Evolutionary conservation across 805 yeast species (phyloP).

Genomic region (Wickerhamomyces rabaulensis): DNA sequence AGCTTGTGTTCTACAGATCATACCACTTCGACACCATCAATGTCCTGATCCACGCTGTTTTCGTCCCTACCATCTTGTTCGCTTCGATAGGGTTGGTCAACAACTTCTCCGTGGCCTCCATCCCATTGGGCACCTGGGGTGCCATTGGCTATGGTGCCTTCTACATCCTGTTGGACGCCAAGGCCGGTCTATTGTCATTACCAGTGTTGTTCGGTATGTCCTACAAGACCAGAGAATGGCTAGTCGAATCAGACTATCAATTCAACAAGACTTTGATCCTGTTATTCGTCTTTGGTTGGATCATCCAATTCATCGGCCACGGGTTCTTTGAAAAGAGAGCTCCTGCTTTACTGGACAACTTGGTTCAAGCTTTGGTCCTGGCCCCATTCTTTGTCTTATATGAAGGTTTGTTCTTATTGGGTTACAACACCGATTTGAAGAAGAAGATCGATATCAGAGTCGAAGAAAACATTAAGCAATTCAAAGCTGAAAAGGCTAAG

Average conservation of each 20-base stretch:
- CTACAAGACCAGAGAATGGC: constrained; percentile 21
- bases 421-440: constrained; percentile 47
- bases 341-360: constrained; percentile 83
- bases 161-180: constrained; percentile 53
- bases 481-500: constrained; percentile 8
- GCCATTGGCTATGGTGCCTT: constrained; percentile 48
- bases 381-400: constrained; percentile 89
- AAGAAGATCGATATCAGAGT: constrained; percentile 29
- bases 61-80: constrained; percentile 73
- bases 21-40: constrained; percentile 53
- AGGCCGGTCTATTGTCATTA: constrained; percentile 42
- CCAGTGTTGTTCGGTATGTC: constrained; percentile 30
- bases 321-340: constrained; percentile 73
- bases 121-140: constrained; percentile 43
- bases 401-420: constrained; percentile 68
- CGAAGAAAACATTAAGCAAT: constrained; percentile 24
- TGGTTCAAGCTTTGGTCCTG: constrained; percentile 77
- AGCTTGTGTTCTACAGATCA: constrained; percentile 56
- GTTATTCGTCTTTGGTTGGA: constrained; percentile 61
- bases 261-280: constrained; percentile 11
- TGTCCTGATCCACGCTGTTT: constrained; percentile 69
- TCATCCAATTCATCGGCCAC: constrained; percentile 84
- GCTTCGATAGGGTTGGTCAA: constrained; percentile 42
- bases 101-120: constrained; percentile 20
- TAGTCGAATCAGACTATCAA: constrained; percentile 16